Evolutionary conservation across 164 flowering plant species (phyloP), one percentile per base, ranked within the genome.

Genomic region (Umbilicus rupestris): DNA sequence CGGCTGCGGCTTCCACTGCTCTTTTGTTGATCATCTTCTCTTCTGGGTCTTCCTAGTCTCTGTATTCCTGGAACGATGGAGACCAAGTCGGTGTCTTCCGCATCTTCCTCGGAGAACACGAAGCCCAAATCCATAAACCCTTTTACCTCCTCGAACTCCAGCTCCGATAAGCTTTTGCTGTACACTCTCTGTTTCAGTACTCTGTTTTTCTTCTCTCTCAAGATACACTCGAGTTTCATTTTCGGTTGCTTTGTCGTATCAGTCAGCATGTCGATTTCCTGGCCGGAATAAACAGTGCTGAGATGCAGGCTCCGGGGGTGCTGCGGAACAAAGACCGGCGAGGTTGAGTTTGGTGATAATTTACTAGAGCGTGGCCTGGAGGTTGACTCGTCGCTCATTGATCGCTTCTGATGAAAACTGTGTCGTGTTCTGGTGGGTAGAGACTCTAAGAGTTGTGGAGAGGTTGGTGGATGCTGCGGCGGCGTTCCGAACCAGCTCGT

Each of bases 71-170:
- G 96, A 63, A 91, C 57, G 8, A 86, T 84, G 4, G 84, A 76
- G 35, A 72, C 83, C 79, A 91, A 72, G 52, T 67, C 76, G 39
- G 91, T 79, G 63, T 83, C 80, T 33, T 69, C 44, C 44, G 10
- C 76, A 47, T 84, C 96, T 68, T 79, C 85, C 65, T 87, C 87
- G 0, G 85, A 74, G 68, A 91, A 91, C 33, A 79, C 81, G 75
- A 91, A 91, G 2, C 97, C 96, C 64, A 91, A 69, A 75, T 91
- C 97, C 80, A 83, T 84, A 70, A 91, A 88, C 70, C 97, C 97
- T 75, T 84, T 85, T 15, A 91, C 69, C 76, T 91, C 97, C 26
- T 87, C 86, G 71, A 79, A 85, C 62, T 91, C 93, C 50, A 88
- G 85, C 22, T 88, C 90, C 29, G 91, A 82, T 64, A 91, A 73